These are phyloP conservation scores for Fraxinus dipetala DNA, from an alignment of 305 asterid species.

Conservation along the genomic window DNA sequence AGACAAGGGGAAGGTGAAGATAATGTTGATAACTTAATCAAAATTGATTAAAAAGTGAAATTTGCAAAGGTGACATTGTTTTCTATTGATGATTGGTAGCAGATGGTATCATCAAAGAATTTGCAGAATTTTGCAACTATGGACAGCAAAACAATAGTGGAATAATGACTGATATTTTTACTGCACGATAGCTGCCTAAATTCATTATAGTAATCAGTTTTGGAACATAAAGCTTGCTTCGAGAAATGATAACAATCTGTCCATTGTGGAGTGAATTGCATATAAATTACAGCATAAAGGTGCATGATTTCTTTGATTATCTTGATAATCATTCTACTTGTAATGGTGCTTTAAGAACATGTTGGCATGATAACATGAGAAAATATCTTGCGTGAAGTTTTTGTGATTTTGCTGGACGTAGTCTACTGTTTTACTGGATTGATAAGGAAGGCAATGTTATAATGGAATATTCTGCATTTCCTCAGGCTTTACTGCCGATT, in stretches of 20 bases:
- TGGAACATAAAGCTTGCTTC: background rate
- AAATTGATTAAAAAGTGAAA: background rate
- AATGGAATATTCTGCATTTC: conserved; percentile 27
- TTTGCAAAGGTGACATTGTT: background rate
- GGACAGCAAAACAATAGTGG: background rate
- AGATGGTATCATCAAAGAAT: background rate
- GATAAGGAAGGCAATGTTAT: background rate
- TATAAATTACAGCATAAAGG: background rate
- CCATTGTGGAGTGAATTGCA: background rate
- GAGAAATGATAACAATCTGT: background rate
- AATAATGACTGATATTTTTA: background rate
- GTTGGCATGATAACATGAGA: background rate
- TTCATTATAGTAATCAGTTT: background rate
- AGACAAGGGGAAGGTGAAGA: conserved; percentile 11
- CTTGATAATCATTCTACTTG: background rate
- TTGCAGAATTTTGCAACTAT: background rate
- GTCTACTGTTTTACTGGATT: conserved; percentile 2
- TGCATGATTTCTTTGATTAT: background rate
- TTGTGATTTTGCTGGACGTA: background rate
- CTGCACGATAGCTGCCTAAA: background rate
- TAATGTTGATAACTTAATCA: background rate
- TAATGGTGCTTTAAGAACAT: background rate
- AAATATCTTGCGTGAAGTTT: background rate
- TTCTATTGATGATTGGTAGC: background rate
- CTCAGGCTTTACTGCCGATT: conserved; percentile 91